Evolutionary conservation across 2,329 filamentous ascomycete species (phyloP), one percentile per base, ranked within the genome.

Genomic region (Calonectria hongkongensis): DNA sequence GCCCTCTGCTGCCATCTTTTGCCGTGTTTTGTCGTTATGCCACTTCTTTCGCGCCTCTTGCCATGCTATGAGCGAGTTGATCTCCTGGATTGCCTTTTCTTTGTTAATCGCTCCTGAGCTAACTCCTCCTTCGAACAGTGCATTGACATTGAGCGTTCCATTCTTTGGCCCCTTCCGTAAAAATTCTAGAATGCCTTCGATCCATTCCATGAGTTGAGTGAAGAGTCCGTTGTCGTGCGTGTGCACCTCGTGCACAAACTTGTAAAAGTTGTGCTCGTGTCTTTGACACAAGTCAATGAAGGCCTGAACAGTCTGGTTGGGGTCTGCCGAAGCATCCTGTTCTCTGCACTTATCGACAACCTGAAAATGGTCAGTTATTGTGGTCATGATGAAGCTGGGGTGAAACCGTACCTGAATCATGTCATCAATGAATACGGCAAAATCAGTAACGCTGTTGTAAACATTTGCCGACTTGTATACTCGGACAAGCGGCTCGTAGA

Each of bases 391-490:
- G 4, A 21, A 2, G 2, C 10, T 5, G 54, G 25, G 39, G n/a
- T 39, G 2, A 25, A 30, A 50, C 45, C 85, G 76, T 76, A 96
- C 95, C 80, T 92, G 90, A 78, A 98, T 98, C 82, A 96, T 94
- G 83, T 99, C 97, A 81, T 98, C 95, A 66, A 97, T 92, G 79
- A 99, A 99, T 47, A 92, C 89, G 0, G 96, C 94, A 86, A 99
- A 98, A 84, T 99, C 97, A 0, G 96, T 98, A 73, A 99, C 96
- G 81, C 94, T 97, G 87, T 92, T 97, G 88, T 98, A 98, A 30
- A 99, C 96, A 79, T 98, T 99, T 76, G 97, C 97, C 25, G 96
- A 98, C 86, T 98, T 99, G 89, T 99, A 99, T 0, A 99, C 97
- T 60, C 97, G 91, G 18, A 99, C 95, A 27, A 99, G 92, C 0